phyloP scores from a whole-genome alignment of 257 asterid species.

The Hygrophila difformis region DNA sequence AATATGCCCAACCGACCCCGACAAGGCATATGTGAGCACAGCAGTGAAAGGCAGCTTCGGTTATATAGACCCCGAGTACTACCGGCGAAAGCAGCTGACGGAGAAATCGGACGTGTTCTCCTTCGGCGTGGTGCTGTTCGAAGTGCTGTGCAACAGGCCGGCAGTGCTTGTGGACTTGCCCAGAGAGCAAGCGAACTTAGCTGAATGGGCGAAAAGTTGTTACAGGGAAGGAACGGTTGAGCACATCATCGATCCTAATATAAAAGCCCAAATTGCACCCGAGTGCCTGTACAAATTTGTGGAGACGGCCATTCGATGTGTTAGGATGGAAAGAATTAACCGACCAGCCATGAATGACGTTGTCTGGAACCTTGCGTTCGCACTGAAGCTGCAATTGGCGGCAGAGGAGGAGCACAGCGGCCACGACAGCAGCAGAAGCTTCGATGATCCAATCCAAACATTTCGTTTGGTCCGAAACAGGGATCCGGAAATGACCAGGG shows the following conservation, averaged over 20 bases:
- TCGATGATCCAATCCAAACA: too few species aligned
- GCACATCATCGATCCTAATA: conserved; percentile 47
- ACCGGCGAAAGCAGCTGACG: conserved; percentile 51
- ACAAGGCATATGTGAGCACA: conserved; percentile 55
- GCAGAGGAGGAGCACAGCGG: conserved; percentile 6
- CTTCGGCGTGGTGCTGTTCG: conserved; percentile 55
- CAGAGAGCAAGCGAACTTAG: conserved; percentile 62
- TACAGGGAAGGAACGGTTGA: conserved; percentile 44
- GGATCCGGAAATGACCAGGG: too few species aligned
- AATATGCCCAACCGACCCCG: conserved; percentile 29
- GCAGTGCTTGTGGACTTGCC: conserved; percentile 53
- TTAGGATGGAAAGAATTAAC: conserved; percentile 53
- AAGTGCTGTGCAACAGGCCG: conserved; percentile 51
- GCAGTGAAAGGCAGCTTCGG: conserved; percentile 78
- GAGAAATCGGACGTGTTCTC: conserved; percentile 72
- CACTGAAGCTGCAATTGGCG: conserved; percentile 58
- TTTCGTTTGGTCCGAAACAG: too few species aligned
- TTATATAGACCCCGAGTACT: conserved; percentile 60
- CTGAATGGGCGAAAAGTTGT: conserved; percentile 68
- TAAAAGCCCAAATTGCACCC: conserved; percentile 39
- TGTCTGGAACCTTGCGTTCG: conserved; percentile 56
- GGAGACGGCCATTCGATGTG: conserved; percentile 58
- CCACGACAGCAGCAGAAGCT: too few species aligned
- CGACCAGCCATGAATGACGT: conserved; percentile 73
- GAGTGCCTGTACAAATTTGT: conserved; percentile 51